A percentile compares a stretch with the other conserved stretches of the same genome.
phyloP scores from a whole-genome alignment of 495 filamentous ascomycete genomes.

The Penicilliopsis zonata region DNA sequence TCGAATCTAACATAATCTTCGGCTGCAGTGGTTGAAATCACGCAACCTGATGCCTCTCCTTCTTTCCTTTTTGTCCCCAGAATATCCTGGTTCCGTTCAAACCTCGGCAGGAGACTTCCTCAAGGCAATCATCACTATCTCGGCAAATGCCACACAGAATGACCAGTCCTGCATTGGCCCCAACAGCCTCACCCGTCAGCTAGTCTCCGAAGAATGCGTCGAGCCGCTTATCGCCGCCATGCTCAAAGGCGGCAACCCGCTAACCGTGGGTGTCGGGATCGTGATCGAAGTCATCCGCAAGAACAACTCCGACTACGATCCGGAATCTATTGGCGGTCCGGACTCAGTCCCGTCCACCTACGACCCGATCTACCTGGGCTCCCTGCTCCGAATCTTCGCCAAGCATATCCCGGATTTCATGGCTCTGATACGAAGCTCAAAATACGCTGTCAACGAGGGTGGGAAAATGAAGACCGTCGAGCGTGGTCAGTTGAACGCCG shows the following conservation, averaged over 20 bases:
- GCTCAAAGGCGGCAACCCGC: constrained; percentile 84
- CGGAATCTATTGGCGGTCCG: constrained; percentile 68
- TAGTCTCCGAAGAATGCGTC: constrained; percentile 82
- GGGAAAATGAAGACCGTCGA: constrained; percentile 47
- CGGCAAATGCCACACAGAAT: constrained; percentile 93
- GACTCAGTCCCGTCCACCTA: constrained; percentile 67
- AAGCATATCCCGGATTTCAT: constrained; percentile 92
- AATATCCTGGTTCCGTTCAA: constrained; percentile 76
- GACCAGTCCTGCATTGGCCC: constrained; percentile 97
- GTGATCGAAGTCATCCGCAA: constrained; percentile 98
- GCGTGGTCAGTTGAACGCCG: constrained; percentile 59
- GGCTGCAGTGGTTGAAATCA: constrained; percentile 76
- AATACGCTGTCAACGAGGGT: constrained; percentile 46
- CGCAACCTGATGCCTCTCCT: constrained; percentile 83
- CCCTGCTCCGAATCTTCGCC: constrained; percentile 82
- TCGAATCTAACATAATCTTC: constrained; percentile 12
- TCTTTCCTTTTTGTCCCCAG: constrained; percentile 73
- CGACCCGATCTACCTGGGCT: constrained; percentile 94
- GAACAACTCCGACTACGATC: constrained; percentile 98
- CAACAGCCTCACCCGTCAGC: constrained; percentile 88
- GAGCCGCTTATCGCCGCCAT: constrained; percentile 76
- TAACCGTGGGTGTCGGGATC: constrained; percentile 95
- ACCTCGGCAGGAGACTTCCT: constrained; percentile 96
- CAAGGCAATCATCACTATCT: constrained; percentile 98
- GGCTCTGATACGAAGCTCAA: constrained; percentile 63